Base-by-base conservation (phyloP, 1,284 basidiomycete species). In the Leccinum griseonigrum region DNA sequence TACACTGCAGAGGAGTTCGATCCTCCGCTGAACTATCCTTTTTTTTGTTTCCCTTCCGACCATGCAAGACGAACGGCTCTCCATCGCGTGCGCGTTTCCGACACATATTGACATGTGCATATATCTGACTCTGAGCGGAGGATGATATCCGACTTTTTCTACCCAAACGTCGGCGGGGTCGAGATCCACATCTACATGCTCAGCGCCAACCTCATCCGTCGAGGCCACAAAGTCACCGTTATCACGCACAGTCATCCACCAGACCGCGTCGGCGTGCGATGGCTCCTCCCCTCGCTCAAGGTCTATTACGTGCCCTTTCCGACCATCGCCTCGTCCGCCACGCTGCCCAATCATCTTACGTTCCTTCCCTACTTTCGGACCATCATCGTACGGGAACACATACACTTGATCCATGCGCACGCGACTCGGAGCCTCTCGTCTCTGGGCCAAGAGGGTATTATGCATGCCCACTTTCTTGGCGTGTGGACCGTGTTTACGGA, bases 81-180 rank as follows among this genome's bases (percentile, higher is more conserved):
- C 72, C 4, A 74, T 73, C 43, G 72, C 72, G 72, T 73, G 66
- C 60, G 72, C 58, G 52, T 48, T 36, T 29, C 5, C 43, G 43
- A 46, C 43, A 22, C 6, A 11, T 22, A 22, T 46, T 13, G 11
- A 13, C 43, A 22, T 46, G 43, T 13, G 11, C 22, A 36, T 9
- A 2, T 6, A 4, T 22, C 65, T 63, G 48, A 64, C 54, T 3
- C 22, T 31, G 31, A 18, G 29, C 2, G 2, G 26, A 96, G 94
- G 29, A 95, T 99, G 92, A 87, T 98, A 54, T 94, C 90, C 55
- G 97, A 99, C 77, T 99, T 98, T 80, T 99, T 98, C 79, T 90
- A 94, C 72, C 97, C 97, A 0, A 85, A 88, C 64, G 90, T 97
- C 3, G 97, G 97, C 28, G 97, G 97, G 10, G 96, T 99, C 28